Base-by-base conservation (phyloP, 305 asterid genomes). In the Solanum aculeatissimum region DNA sequence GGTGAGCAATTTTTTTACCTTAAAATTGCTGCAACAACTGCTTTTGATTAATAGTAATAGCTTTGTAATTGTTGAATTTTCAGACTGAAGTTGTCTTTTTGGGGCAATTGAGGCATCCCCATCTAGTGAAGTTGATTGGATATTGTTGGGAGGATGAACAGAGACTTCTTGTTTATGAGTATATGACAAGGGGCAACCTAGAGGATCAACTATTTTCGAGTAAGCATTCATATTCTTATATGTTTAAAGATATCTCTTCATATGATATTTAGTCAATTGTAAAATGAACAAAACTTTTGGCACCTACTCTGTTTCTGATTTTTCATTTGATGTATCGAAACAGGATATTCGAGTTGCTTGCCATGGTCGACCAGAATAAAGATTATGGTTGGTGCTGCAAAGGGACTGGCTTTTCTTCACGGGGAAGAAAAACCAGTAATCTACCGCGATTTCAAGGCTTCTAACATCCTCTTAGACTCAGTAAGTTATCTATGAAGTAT, bases 401-500 rank as follows among this genome's bases (percentile, higher is more conserved):
- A 84, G 72, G 89, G 89, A 38, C 70, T 87, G n/a, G 88, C 86
- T 29, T 87, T 87, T 68, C 89, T 87, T 70, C 89, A 87, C 23
- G 89, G 87, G 16, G 89, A 85, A 83, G 89, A 85, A 80, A 85
- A 87, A 69, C 88, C 88, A n/a, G 87, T 87, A 14, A 87, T 87
- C 51, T 85, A 84, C 81, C 83, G 89, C 19, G 89, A 87, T 29
- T 87, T 87, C 57, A 87, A 87, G 86, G 69, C 84, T 42, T 85
- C 89, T 54, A 87, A 87, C 62, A 87, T 87, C 81, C 82, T 87
- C 10, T 80, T 87, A 42, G 89, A 82, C 68, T 72, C 86, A 1
- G 89, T 87, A 87, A 85, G 45, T 51, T 21, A 21, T 32, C 47
- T 51, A 18, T 42, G 19, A n/a, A n/a, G 32, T 38, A n/a, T 38